Base-by-base conservation (phyloP, 139 green algal species). In the Axilococcus clingmanii region DNA sequence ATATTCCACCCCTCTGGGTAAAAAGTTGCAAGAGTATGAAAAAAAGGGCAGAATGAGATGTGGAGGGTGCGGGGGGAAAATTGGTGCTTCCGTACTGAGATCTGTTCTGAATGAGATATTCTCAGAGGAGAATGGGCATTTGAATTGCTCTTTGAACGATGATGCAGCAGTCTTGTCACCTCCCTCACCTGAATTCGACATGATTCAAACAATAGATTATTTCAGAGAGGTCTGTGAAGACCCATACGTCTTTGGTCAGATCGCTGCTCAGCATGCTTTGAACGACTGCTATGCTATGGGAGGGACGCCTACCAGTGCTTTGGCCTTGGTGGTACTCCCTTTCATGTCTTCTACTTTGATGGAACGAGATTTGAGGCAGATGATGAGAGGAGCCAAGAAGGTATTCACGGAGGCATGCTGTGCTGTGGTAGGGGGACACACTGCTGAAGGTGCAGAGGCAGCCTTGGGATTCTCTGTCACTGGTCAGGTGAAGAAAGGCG, bases 51-150 rank as follows among this genome's bases (percentile, higher is more conserved):
- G 69, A 27, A 95, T 96, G 86, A 70, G 86, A 5, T 96, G 88
- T 59, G 82, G 74, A 11, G 88, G 88, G n/a, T 96, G 88, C 58
- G 88, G 84, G 5, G 66, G 78, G 24, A 96, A 96, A 72, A 74
- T 94, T 14, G 83, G 80, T 12, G 63, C 80, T 9, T 62, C 37
- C 20, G 62, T 76, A 5, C 57, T 94, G 20, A 52, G 37, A 5
- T 48, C 61, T 0, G 75, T 71, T 11, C 57, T 94, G 29, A 43
- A 43, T 24, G 70, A 74, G 17, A 55, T 91, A 38, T 36, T 15
- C 20, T 14, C 12, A 25, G 24, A 23, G 15, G 20, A 45, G 48
- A 53, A 5, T 27, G 57, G 19, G 19, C 48, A 22, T 40, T 27
- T 19, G 22, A 29, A 34, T 29, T n/a, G 40, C 9, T 47, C 47